Evolutionary conservation across 2,329 filamentous ascomycete species (phyloP).

Genomic region (Hymenoscyphus salicellus): DNA sequence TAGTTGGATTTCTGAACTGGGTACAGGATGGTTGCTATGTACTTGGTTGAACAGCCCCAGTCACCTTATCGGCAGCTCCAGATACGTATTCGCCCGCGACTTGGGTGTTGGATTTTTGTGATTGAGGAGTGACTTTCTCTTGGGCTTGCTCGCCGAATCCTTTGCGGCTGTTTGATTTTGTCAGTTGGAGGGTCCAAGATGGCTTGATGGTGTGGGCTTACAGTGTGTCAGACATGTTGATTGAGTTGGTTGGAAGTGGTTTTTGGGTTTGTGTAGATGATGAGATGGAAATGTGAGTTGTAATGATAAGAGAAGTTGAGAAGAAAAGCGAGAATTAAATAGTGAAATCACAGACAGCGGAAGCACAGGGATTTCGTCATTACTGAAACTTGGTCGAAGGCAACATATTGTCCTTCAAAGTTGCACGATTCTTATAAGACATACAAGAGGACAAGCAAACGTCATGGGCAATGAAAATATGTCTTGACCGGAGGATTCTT

Average conservation of each 20-base stretch:
- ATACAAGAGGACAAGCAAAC: neutral
- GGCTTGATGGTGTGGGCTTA: conserved; percentile 30
- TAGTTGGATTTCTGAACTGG: neutral
- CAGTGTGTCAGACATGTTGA: conserved; percentile 47
- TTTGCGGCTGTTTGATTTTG: conserved; percentile 42
- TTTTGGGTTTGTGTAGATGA: neutral
- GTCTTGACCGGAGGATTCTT: neutral
- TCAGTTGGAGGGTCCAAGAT: conserved; percentile 10
- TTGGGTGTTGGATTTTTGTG: conserved; percentile 47
- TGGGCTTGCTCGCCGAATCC: conserved; percentile 46
- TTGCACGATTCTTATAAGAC: neutral
- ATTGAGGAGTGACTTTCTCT: conserved; percentile 53
- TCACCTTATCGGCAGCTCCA: conserved; percentile 46
- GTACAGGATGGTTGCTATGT: conserved; percentile 5
- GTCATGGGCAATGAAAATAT: neutral
- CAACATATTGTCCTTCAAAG: neutral
- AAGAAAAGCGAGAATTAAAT: neutral
- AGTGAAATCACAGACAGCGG: neutral
- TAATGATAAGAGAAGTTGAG: neutral
- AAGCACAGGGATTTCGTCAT: neutral
- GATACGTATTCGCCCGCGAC: conserved; percentile 43
- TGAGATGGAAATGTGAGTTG: neutral
- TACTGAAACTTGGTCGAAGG: neutral
- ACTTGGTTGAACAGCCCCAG: conserved; percentile 46
- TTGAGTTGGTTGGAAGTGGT: conserved; percentile 13